Percentiles rank a stretch among this genome's conserved stretches.
phyloP scores from a whole-genome alignment of 2,329 filamentous ascomycete genomes.

The Elsinoe batatas region DNA sequence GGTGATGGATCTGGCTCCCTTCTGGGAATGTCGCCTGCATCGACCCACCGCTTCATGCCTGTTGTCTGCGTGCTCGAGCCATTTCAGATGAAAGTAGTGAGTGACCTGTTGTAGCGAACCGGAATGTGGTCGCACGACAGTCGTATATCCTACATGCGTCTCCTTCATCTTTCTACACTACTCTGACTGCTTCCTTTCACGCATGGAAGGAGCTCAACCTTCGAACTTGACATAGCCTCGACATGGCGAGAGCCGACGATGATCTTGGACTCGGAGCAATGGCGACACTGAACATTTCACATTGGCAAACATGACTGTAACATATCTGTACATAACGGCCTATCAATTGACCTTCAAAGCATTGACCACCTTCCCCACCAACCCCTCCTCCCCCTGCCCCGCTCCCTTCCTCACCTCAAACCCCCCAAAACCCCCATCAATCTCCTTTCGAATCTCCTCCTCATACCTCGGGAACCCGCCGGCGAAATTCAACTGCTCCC shows the following conservation, averaged over 20 bases:
- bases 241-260: slow-evolving; percentile 7
- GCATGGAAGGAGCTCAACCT: background rate
- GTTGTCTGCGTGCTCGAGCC: background rate
- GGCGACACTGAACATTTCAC: background rate
- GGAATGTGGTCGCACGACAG: background rate
- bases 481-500: slow-evolving; percentile 37
- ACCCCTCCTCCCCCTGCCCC: background rate
- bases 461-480: slow-evolving; percentile 34
- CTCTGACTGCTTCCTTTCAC: background rate
- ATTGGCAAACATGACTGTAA: background rate
- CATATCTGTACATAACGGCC: background rate
- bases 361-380: background rate
- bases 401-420: slow-evolving; percentile 16
- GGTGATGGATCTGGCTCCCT: background rate
- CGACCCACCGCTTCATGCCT: background rate
- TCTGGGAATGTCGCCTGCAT: slow-evolving; percentile 8
- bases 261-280: slow-evolving; percentile 12
- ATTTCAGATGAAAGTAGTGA: background rate
- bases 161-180: background rate
- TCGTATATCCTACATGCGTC: background rate
- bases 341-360: background rate
- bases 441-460: slow-evolving; percentile 29
- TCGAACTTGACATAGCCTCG: background rate
- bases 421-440: slow-evolving; percentile 25
- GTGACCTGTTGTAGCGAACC: background rate